These are phyloP conservation scores for Aegle marmelos DNA, from an alignment of 345 rosid genomes.

Conservation along the genomic window DNA sequence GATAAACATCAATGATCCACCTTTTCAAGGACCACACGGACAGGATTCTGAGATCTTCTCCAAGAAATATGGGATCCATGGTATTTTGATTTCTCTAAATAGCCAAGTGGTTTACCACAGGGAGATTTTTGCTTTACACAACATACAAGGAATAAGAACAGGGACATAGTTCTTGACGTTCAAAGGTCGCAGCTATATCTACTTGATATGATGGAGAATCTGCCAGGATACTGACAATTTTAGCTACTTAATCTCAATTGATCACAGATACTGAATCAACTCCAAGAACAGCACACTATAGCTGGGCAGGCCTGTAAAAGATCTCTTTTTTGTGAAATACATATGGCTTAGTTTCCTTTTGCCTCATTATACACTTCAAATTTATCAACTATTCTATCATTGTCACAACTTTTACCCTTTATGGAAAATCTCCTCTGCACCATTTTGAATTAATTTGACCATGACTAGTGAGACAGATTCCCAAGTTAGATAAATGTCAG, in stretches of 20 bases:
- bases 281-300: neutral
- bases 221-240: neutral
- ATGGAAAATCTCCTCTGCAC: neutral
- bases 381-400: neutral
- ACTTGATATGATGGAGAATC: neutral
- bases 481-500: neutral
- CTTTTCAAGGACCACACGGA: neutral
- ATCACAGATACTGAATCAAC: neutral
- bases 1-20: neutral
- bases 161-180: neutral
- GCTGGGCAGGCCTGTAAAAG: neutral
- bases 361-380: neutral
- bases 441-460: neutral
- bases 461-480: neutral
- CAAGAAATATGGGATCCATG: neutral
- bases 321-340: neutral
- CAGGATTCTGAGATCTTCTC: neutral
- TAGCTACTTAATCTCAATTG: neutral
- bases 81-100: neutral
- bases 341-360: neutral
- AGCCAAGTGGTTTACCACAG: neutral
- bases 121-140: neutral
- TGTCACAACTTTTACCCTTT: neutral
- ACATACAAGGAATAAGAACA: neutral
- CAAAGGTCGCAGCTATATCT: neutral